phyloP scores from a whole-genome alignment of 768 basidiomycete genomes.

The Boletus edulis region DNA sequence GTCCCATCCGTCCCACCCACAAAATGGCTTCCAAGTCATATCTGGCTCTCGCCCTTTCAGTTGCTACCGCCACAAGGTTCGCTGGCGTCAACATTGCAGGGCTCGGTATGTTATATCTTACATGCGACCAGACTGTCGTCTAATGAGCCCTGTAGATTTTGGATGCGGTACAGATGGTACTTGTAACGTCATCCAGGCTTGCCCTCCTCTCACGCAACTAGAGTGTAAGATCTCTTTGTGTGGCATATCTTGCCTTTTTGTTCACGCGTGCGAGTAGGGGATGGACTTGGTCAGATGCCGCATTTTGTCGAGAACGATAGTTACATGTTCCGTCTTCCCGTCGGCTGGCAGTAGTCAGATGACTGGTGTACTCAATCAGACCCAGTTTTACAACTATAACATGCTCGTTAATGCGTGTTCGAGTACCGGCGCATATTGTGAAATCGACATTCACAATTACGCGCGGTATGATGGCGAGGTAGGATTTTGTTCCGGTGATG shows the following conservation, averaged over 20 bases:
- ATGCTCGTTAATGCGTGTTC: no score
- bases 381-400: no score
- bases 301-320: conserved; percentile 57
- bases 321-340: conserved; percentile 59
- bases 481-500: no score
- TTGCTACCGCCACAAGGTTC: conserved; percentile 23
- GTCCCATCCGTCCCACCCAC: background rate
- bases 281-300: conserved; percentile 49
- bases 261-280: conserved; percentile 3
- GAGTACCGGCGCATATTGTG: no score
- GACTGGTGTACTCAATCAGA: no score
- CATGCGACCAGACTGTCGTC: background rate
- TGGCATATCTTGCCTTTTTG: background rate
- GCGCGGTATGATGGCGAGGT: no score
- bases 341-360: no score
- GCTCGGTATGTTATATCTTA: conserved; percentile 31
- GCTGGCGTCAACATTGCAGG: conserved; percentile 54
- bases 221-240: conserved; percentile 32
- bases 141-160: conserved; percentile 34
- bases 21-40: conserved; percentile 20
- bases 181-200: conserved; percentile 40
- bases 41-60: conserved; percentile 7
- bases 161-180: no score
- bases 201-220: conserved; percentile 45
- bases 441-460: no score